A percentile compares a stretch with the other conserved stretches of the same genome.
Evolutionary conservation across 257 asterid species (phyloP).

Genomic region (Lycium ferocissimum): DNA sequence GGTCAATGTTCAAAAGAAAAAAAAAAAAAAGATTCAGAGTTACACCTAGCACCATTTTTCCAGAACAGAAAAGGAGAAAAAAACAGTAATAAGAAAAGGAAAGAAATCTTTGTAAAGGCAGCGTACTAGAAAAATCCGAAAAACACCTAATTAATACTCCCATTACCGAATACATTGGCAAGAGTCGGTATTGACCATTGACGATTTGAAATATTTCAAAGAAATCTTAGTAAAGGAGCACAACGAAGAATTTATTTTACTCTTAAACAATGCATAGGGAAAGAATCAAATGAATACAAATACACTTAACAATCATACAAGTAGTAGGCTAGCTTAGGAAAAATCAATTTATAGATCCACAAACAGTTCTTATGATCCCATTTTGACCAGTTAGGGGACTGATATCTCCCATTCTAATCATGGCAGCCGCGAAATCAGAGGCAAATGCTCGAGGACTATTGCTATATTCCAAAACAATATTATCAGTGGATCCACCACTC

Average conservation of each 20-base stretch:
- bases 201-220: no score
- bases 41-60: no score
- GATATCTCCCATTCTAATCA: constrained; percentile 27
- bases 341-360: constrained; percentile 41
- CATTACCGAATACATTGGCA: no score
- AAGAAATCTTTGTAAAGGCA: not conserved
- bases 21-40: not conserved
- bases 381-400: no score
- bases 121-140: no score
- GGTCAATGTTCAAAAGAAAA: not conserved
- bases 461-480: constrained; percentile 11
- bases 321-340: not conserved
- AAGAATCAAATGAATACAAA: constrained; percentile 4
- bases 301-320: not conserved
- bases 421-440: constrained; percentile 47
- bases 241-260: not conserved
- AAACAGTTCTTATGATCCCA: not conserved
- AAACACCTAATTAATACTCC: no score
- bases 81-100: no score
- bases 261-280: not conserved
- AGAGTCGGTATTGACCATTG: no score
- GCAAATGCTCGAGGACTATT: constrained; percentile 32
- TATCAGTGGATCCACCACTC: not conserved
- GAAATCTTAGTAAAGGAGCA: not conserved
- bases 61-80: no score